Percentiles rank a stretch among this genome's conserved stretches.
phyloP scores from a whole-genome alignment of 164 flowering plant genomes.

The Berberis vulgaris region DNA sequence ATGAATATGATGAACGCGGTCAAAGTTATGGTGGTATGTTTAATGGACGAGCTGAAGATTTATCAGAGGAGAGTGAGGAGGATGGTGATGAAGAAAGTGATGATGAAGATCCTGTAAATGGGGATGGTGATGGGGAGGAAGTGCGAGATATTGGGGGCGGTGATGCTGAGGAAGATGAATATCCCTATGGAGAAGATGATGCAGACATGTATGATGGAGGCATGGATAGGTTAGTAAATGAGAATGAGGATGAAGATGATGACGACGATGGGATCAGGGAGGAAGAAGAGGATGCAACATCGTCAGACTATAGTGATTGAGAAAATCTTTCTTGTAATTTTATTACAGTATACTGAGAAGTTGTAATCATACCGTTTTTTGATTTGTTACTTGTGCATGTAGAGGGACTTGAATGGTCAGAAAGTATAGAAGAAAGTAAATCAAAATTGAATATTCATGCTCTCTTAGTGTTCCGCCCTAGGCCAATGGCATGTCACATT shows the following conservation, averaged over 20 bases:
- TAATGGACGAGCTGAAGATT: slow-evolving; percentile 19
- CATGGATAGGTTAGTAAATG: slow-evolving; percentile 7
- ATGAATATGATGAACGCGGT: slow-evolving; percentile 36
- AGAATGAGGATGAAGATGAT: slow-evolving; percentile 26
- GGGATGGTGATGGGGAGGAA: no score
- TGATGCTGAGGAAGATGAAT: slow-evolving; percentile 22
- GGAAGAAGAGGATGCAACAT: slow-evolving; percentile 21
- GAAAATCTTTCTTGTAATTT: not conserved
- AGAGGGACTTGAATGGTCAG: not conserved
- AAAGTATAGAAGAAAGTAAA: not conserved
- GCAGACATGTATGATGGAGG: slow-evolving; percentile 6
- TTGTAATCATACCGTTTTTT: not conserved
- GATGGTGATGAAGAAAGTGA: slow-evolving; percentile 21
- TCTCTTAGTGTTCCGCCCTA: no score
- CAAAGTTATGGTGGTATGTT: slow-evolving; percentile 20
- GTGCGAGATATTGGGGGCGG: slow-evolving; percentile 20
- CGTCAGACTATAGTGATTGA: slow-evolving; percentile 53
- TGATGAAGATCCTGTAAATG: slow-evolving; percentile 16
- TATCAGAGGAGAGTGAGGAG: no score
- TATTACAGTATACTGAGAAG: slow-evolving; percentile 1
- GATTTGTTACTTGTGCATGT: not conserved
- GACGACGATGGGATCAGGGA: slow-evolving; percentile 16
- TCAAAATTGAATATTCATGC: not conserved
- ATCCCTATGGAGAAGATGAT: slow-evolving; percentile 24
- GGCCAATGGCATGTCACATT: no score